Conservation (phyloP, 1,139 yeast species). For the Pichia sp. region DNA sequence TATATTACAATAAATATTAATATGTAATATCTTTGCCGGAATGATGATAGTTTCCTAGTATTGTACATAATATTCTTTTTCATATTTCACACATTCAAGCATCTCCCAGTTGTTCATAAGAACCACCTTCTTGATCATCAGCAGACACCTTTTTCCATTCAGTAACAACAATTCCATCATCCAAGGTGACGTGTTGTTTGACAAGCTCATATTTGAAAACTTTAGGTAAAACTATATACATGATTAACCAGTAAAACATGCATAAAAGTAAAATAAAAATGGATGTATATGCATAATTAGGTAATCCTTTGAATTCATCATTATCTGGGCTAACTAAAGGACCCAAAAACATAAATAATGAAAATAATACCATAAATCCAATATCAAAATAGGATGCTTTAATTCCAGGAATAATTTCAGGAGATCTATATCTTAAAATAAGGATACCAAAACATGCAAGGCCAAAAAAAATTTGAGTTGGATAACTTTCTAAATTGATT, state of each 20-base stretch:
- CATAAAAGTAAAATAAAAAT: conserved; percentile 30
- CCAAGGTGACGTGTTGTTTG: conserved; percentile 32
- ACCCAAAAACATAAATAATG: conserved; percentile 37
- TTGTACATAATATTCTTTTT: neutral
- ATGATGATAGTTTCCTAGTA: too few relatives aligned
- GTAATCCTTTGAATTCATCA: conserved; percentile 32
- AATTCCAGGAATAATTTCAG: conserved; percentile 43
- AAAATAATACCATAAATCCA: conserved; percentile 33
- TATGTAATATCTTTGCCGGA: too few relatives aligned
- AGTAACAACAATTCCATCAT: conserved; percentile 46
- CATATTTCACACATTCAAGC: neutral
- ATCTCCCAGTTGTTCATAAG: neutral
- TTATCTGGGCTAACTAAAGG: conserved; percentile 37
- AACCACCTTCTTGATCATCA: neutral
- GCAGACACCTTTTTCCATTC: conserved; percentile 33
- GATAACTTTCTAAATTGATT: conserved; percentile 51
- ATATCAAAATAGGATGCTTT: conserved; percentile 39
- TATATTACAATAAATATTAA: neutral
- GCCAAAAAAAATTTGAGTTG: conserved; percentile 44
- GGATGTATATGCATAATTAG: conserved; percentile 31
- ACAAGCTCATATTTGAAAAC: conserved; percentile 35
- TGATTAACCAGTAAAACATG: conserved; percentile 42
- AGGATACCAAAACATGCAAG: conserved; percentile 46
- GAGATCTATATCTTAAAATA: conserved; percentile 38
- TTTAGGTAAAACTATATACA: conserved; percentile 40